phyloP scores from a whole-genome alignment of 1,284 basidiomycete species.

The Rhodotorula sp. region DNA sequence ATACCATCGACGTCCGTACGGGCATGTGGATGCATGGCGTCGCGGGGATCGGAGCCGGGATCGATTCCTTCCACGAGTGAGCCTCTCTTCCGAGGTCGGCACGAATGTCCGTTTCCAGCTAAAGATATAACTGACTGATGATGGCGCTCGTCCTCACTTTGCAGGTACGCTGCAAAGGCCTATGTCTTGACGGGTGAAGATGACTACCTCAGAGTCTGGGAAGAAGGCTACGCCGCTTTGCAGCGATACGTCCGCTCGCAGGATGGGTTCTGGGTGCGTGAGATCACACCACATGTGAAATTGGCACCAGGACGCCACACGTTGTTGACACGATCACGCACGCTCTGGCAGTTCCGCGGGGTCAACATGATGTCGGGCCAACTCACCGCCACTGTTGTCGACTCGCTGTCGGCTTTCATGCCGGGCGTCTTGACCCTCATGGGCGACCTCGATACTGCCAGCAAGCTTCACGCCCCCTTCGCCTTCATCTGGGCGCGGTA shows the following conservation, averaged over 20 bases:
- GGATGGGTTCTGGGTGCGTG: conserved; percentile 80
- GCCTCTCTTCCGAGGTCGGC: conserved; percentile 52
- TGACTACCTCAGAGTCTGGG: conserved; percentile 85
- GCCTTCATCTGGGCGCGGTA: conserved; percentile 77
- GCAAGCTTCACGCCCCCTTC: conserved; percentile 42
- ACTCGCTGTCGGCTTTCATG: conserved; percentile 83
- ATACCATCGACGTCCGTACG: conserved; percentile 69
- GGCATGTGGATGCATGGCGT: conserved; percentile 48
- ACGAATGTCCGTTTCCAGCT: no score
- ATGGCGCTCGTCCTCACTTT: conserved; percentile 15
- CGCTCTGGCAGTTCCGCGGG: conserved; percentile 63
- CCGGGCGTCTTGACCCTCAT: conserved; percentile 82
- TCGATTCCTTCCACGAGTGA: conserved; percentile 94
- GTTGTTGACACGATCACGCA: conserved; percentile 2
- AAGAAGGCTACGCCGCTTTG: conserved; percentile 77
- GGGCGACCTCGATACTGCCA: conserved; percentile 75
- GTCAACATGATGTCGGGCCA: conserved; percentile 76
- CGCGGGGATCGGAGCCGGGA: conserved; percentile 81
- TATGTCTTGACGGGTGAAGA: conserved; percentile 61
- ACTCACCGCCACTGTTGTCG: conserved; percentile 66
- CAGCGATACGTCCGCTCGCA: conserved; percentile 76
- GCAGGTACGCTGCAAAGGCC: conserved; percentile 59
- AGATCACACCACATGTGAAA: not conserved
- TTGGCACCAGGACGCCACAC: conserved; percentile 15
- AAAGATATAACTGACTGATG: not conserved